phyloP scores from a whole-genome alignment of 2,329 filamentous ascomycete genomes.

The Lasiodiplodia citricola region DNA sequence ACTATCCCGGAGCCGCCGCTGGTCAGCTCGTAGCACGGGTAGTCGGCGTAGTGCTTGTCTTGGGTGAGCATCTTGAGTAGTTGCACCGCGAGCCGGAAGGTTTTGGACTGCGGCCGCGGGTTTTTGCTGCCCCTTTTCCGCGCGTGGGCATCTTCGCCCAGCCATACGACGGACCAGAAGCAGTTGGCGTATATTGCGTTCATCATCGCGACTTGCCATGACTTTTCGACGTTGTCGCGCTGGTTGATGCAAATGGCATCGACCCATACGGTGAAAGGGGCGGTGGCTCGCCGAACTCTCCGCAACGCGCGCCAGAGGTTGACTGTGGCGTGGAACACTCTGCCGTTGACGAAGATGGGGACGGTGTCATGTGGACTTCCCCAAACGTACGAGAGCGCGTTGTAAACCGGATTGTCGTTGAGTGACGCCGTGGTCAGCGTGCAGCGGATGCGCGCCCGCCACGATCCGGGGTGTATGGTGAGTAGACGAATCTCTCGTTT shows the following conservation, averaged over 20 bases:
- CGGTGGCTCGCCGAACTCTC: background rate
- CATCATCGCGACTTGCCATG: slow-evolving; percentile 44
- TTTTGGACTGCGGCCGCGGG: background rate
- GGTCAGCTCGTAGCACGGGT: background rate
- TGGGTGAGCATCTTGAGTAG: background rate
- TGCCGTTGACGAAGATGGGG: background rate
- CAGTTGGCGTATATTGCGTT: slow-evolving; percentile 37
- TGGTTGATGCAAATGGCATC: slow-evolving; percentile 42
- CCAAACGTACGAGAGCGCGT: background rate
- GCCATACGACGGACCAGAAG: slow-evolving; percentile 21
- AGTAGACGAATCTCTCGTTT: background rate
- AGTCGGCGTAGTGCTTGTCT: background rate
- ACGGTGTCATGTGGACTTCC: background rate
- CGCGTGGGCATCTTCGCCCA: background rate
- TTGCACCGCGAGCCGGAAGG: background rate
- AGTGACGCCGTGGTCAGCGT: background rate
- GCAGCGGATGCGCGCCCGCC: background rate
- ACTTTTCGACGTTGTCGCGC: slow-evolving; percentile 36
- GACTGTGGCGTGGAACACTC: background rate
- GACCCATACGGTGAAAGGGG: slow-evolving; percentile 34
- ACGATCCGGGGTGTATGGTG: background rate
- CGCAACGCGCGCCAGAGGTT: background rate
- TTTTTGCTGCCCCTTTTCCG: background rate
- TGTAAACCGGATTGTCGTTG: background rate
- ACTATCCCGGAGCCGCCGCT: background rate